Evolutionary conservation across 2,329 filamentous ascomycete genomes (phyloP).

Genomic region (Trichoderma sp.): DNA sequence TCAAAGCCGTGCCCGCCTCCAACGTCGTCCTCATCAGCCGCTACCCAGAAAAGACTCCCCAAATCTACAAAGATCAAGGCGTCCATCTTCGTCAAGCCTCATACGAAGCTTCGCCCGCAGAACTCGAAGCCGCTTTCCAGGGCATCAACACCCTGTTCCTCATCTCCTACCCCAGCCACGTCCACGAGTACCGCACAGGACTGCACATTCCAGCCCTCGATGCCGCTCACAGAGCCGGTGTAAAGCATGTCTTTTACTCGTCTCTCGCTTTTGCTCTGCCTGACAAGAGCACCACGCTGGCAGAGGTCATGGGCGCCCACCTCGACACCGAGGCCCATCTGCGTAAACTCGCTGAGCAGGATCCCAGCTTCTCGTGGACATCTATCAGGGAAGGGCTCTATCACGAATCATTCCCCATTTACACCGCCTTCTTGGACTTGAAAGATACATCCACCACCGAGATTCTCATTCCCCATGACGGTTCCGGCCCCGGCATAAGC

Average conservation of each 20-base stretch:
- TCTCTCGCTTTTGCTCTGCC: slow-evolving; percentile 10
- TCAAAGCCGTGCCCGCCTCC: neutral
- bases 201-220: neutral
- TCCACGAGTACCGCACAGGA: neutral
- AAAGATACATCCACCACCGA: neutral
- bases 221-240: slow-evolving; percentile 5
- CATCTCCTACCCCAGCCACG: slow-evolving; percentile 12
- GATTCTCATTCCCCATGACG: slow-evolving; percentile 12
- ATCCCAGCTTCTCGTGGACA: neutral
- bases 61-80: neutral
- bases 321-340: slow-evolving; percentile 4
- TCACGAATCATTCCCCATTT: slow-evolving; percentile 6
- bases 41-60: neutral
- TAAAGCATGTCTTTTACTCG: slow-evolving; percentile 13
- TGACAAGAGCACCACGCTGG: neutral
- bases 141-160: neutral
- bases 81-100: neutral
- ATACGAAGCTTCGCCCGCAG: neutral
- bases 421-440: slow-evolving; percentile 7
- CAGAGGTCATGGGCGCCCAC: slow-evolving; percentile 12
- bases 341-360: slow-evolving; percentile 1
- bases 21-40: slow-evolving; percentile 8
- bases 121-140: slow-evolving; percentile 1
- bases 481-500: slow-evolving; percentile 9
- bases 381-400: slow-evolving; percentile 3